phyloP scores from a whole-genome alignment of 768 basidiomycete species.

The Lenzites betulinus region DNA sequence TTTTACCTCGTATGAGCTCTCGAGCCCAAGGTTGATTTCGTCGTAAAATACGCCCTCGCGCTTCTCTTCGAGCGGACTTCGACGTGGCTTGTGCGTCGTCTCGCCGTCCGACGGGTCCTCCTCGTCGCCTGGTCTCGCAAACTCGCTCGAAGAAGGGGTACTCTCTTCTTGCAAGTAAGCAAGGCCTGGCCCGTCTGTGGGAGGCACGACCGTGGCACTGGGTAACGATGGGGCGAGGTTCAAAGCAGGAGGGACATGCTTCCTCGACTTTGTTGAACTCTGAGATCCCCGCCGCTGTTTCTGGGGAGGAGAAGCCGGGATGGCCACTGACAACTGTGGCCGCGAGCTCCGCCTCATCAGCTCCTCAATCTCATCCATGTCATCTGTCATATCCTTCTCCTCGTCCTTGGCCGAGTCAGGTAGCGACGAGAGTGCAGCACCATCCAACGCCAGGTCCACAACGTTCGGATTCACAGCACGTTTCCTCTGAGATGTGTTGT shows the following conservation, averaged over 20 bases:
- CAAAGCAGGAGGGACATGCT: constrained; percentile 57
- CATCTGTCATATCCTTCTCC: constrained; percentile 39
- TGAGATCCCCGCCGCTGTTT: constrained; percentile 8
- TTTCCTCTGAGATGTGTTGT: constrained; percentile 28
- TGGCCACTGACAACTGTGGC: constrained; percentile 38
- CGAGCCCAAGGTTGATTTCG: constrained; percentile 47
- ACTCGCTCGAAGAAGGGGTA: constrained; percentile 19
- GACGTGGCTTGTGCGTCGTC: constrained; percentile 21
- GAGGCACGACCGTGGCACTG: constrained; percentile 36
- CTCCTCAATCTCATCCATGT: constrained; percentile 40
- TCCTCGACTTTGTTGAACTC: constrained; percentile 33
- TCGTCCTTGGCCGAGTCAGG: constrained; percentile 27
- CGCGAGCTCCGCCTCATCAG: constrained; percentile 29
- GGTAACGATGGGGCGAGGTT: constrained; percentile 38
- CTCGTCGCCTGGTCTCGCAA: background rate
- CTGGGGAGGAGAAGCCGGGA: constrained; percentile 42
- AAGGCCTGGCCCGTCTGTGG: constrained; percentile 41
- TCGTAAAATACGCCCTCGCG: constrained; percentile 49
- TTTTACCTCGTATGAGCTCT: constrained; percentile 42
- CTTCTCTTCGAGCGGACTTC: constrained; percentile 45
- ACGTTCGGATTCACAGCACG: constrained; percentile 45
- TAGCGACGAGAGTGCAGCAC: constrained; percentile 36
- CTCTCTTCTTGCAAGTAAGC: constrained; percentile 47
- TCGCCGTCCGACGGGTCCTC: constrained; percentile 21
- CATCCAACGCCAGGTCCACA: constrained; percentile 55